phyloP scores from a whole-genome alignment of 371 early-diverging fungal species.

The Circinella minor region DNA sequence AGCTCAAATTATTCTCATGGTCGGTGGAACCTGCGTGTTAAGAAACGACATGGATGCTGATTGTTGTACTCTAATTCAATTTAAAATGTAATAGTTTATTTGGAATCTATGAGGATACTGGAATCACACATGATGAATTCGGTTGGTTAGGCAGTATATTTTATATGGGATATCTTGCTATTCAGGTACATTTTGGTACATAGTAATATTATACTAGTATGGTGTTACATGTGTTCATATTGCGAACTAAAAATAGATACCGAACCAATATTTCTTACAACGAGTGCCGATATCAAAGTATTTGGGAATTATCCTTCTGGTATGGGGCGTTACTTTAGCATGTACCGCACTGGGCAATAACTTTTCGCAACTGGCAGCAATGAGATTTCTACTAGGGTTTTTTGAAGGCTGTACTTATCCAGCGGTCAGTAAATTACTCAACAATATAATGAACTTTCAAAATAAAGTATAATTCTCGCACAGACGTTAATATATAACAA shows the following conservation, averaged over 20 bases:
- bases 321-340: conserved; percentile 35
- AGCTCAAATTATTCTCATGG: too few relatives aligned
- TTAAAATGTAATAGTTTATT: conserved; percentile 12
- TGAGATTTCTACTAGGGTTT: conserved; percentile 39
- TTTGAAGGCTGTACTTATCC: conserved; percentile 29
- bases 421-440: background rate
- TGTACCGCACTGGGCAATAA: conserved; percentile 32
- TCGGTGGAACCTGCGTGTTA: too few relatives aligned
- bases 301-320: conserved; percentile 33
- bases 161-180: conserved; percentile 37
- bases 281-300: conserved; percentile 34
- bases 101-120: conserved; percentile 29
- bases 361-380: conserved; percentile 35
- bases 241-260: conserved; percentile 23
- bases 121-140: conserved; percentile 28
- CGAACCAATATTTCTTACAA: conserved; percentile 44
- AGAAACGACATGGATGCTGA: too few relatives aligned
- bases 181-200: conserved; percentile 27
- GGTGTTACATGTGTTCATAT: background rate
- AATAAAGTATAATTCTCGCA: too few relatives aligned
- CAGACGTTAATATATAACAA: too few relatives aligned
- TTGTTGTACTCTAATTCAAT: too few relatives aligned
- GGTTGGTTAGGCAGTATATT: conserved; percentile 42
- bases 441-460: too few relatives aligned
- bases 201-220: background rate